Base-by-base conservation (phyloP, 1,284 basidiomycete genomes). In the Porogramme epimiltina region DNA sequence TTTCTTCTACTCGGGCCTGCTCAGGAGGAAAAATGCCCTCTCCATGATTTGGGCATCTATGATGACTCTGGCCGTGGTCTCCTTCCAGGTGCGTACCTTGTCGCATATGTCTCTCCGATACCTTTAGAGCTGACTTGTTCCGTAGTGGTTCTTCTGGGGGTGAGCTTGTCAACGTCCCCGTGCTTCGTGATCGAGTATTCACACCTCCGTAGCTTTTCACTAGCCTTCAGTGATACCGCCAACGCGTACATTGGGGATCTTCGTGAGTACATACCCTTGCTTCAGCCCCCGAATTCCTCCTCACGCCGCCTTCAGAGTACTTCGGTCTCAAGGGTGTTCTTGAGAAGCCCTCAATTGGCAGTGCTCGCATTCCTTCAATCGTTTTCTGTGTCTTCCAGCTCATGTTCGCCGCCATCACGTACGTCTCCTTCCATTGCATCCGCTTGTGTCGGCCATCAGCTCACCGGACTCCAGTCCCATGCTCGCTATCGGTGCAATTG, bases 31-130 rank as follows among this genome's bases (percentile, higher is more conserved):
- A 73, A 97, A 95, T 63, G 95, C 95, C 0, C 78, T 98, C 8
- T 93, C 89, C 19, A 95, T 96, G 92, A 87, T 98, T 42, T 94
- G 87, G 73, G 76, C 94, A 22, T 85, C 84, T 44, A 82, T 97
- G 78, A 85, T 87, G 67, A 82, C 85, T 13, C 69, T 94, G 34
- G 78, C 78, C 50, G 76, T 79, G 56, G 76, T 80, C 45, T 76
- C 77, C 15, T 82, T 77, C 72, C 70, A 67, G 66, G 70, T 66
- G 23, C 36, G 69, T 68, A 53, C 46, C 67, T 3, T n/a, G 3
- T 9, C 26, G n/a, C n/a, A n/a, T 55, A 42, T 45, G 31, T 49
- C 19, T 22, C 31, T 54, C 16, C 9, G 15, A 16, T 3, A 49
- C 11, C 51, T 49, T 26, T 31, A 20, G 9, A 13, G 42, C 18